These are phyloP conservation scores for Cystobasidium onofrii DNA, from an alignment of 768 basidiomycete genomes.

Conservation along the genomic window DNA sequence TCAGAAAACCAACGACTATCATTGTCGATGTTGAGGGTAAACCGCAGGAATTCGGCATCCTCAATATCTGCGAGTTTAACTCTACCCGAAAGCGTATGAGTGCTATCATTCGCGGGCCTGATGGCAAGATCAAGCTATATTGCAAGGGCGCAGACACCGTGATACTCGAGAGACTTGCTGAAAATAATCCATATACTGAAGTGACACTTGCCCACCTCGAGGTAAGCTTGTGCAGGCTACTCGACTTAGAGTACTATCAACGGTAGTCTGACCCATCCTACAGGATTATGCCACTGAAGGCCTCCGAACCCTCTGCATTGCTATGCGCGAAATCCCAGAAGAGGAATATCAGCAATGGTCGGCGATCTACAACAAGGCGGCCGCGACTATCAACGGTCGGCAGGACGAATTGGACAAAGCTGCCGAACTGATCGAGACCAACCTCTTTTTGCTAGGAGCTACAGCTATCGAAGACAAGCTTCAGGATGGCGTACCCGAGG, in stretches of 20 bases:
- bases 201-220: constrained; percentile 82
- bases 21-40: constrained; percentile 72
- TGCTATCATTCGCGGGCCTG: constrained; percentile 73
- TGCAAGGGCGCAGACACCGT: constrained; percentile 98
- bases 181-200: constrained; percentile 69
- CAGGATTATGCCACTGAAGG: constrained; percentile 95
- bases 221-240: constrained; percentile 49
- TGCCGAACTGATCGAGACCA: constrained; percentile 91
- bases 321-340: constrained; percentile 82
- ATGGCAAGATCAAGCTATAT: constrained; percentile 87
- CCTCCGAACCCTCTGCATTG: constrained; percentile 88
- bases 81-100: constrained; percentile 98
- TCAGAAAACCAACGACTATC: constrained; percentile 88
- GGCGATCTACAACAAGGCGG: constrained; percentile 78
- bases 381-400: constrained; percentile 87
- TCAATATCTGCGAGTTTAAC: constrained; percentile 99
- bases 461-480: constrained; percentile 98
- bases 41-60: constrained; percentile 70
- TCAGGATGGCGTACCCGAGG: constrained; percentile 95
- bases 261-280: background rate
- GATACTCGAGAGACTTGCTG: constrained; percentile 82
- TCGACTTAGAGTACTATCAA: background rate
- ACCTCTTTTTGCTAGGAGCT: constrained; percentile 83
- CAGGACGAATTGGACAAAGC: constrained; percentile 89
- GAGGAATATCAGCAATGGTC: constrained; percentile 87